Evolutionary conservation across 495 filamentous ascomycete genomes (phyloP), one percentile per base, ranked within the genome.

Genomic region (Chaetomium fimeti): DNA sequence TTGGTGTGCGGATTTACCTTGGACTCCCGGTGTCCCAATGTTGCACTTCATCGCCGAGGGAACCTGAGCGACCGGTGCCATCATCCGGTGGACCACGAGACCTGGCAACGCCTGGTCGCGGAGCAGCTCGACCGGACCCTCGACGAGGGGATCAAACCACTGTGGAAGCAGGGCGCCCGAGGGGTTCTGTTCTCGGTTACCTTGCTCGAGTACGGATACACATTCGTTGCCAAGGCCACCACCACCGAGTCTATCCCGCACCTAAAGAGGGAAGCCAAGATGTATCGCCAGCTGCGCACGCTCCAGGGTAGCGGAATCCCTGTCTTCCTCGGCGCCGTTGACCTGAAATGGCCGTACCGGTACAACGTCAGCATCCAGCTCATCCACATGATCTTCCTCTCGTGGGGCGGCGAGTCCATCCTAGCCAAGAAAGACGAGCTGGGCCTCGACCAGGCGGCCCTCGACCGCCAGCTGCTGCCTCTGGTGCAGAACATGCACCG

Each of bases 211-310:
- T 74, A 79, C 63, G 74, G 78, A 16, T 84, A 84, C 55, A 83
- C 79, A 5, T 71, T 85, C 28, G 69, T 82, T 49, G 71, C 70
- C 16, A 85, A 85, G 72, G 81, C 75, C 22, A 83, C 78, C 32
- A 55, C 27, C 6, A 1, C 27, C 1, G 16, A n/a, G 29, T 36
- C n/a, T 36, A 27, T 47, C 38, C 4, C 5, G 38, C 13, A 47
- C 43, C 43, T 47, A 16, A n/a, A 16, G 18, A 2, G 18, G 18
- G 43, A 47, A n/a, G 27, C 52, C 27, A 36, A 36, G 16, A 67
- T 83, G 3, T 82, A 83, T 65, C 55, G 54, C 22, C 68, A 74
- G 24, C 71, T 81, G 12, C 60, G 60, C 36, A 60, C 64, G 20
- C 59, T 74, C 18, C 79, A 83, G 62, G 79, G 77, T 13, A 62